A percentile compares a stretch with the other conserved stretches of the same genome.
phyloP scores from a whole-genome alignment of 1,139 yeast genomes.

The Taphrina populina region DNA sequence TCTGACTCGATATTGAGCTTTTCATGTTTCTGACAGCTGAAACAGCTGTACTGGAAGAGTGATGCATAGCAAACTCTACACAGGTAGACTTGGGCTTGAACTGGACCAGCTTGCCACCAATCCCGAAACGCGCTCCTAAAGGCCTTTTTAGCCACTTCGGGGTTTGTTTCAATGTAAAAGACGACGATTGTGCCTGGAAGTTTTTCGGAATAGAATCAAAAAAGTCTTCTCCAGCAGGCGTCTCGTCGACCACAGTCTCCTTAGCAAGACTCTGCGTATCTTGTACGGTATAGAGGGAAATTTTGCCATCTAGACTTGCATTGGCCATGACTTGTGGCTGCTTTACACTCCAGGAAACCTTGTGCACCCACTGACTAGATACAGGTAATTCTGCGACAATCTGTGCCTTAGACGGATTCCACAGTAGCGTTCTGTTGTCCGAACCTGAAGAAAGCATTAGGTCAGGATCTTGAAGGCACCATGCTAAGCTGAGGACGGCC shows the following conservation, averaged over 20 bases:
- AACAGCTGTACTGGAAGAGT: slow-evolving; percentile 42
- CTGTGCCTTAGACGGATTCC: slow-evolving; percentile 73
- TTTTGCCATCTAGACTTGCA: slow-evolving; percentile 88
- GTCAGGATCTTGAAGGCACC: slow-evolving; percentile 83
- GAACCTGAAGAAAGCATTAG: slow-evolving; percentile 84
- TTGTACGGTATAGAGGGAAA: slow-evolving; percentile 80
- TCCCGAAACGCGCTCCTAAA: slow-evolving; percentile 79
- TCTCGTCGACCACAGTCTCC: slow-evolving; percentile 49
- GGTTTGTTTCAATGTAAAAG: slow-evolving; percentile 68
- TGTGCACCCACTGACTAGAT: slow-evolving; percentile 90
- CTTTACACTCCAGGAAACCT: slow-evolving; percentile 78
- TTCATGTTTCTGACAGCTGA: slow-evolving; percentile 53
- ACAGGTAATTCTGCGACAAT: slow-evolving; percentile 86
- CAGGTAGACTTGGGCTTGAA: slow-evolving; percentile 51
- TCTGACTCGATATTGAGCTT: slow-evolving; percentile 59
- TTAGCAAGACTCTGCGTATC: slow-evolving; percentile 52
- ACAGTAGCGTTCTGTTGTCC: slow-evolving; percentile 79
- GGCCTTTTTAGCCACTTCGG: slow-evolving; percentile 85
- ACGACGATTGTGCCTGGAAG: slow-evolving; percentile 42
- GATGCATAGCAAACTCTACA: slow-evolving; percentile 52
- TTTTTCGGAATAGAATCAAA: slow-evolving; percentile 71
- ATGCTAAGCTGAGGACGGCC: slow-evolving; percentile 86
- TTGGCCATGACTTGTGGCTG: slow-evolving; percentile 91
- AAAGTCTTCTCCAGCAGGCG: slow-evolving; percentile 61
- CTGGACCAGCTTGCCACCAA: slow-evolving; percentile 84